phyloP scores from a whole-genome alignment of 768 basidiomycete species.

The Suillus discolor region DNA sequence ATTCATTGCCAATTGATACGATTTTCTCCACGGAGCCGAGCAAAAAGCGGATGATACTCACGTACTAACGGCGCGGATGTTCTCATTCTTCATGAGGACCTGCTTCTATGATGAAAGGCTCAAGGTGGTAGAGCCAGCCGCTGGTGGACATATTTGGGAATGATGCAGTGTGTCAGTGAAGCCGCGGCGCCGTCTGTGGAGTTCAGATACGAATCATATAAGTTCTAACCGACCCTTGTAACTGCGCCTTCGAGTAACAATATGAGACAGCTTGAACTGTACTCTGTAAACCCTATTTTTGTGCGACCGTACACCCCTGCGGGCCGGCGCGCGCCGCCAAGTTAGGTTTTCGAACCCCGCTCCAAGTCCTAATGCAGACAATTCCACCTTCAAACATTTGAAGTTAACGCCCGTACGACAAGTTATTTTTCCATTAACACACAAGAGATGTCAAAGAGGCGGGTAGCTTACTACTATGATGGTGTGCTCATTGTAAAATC shows the following conservation, averaged over 20 bases:
- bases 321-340: background rate
- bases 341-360: conserved; percentile 1
- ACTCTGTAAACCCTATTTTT: background rate
- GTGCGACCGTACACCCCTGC: background rate
- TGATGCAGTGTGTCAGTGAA: background rate
- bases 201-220: background rate
- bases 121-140: background rate
- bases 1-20: conserved; percentile 1
- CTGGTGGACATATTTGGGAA: background rate
- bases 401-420: background rate
- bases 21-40: conserved; percentile 2
- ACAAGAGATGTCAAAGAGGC: conserved; percentile 60
- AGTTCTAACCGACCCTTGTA: background rate
- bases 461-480: conserved; percentile 84
- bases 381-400: background rate
- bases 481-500: conserved; percentile 40
- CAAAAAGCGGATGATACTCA: background rate
- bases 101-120: background rate
- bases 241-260: background rate
- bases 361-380: background rate
- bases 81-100: background rate
- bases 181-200: background rate
- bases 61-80: background rate
- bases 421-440: background rate
- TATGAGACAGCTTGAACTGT: background rate